phyloP scores from a whole-genome alignment of 2,329 filamentous ascomycete species.

The Elsinoe fawcettii region DNA sequence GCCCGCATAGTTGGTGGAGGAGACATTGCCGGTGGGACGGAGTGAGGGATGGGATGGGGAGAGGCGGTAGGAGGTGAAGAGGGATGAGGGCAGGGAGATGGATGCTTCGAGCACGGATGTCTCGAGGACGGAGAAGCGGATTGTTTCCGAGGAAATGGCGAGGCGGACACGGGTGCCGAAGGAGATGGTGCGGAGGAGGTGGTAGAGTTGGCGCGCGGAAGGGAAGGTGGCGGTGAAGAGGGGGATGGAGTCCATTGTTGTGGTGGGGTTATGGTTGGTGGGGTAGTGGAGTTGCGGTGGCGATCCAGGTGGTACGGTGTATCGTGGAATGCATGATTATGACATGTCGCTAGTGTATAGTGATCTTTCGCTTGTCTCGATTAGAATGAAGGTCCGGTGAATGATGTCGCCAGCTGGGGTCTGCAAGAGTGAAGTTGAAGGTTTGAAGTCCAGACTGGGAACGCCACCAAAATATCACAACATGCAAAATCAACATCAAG shows the following conservation, averaged over 20 bases:
- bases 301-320: neutral
- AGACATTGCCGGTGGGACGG: constrained; percentile 35
- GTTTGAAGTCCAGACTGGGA: neutral
- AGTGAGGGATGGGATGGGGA: constrained; percentile 38
- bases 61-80: constrained; percentile 81
- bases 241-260: constrained; percentile 31
- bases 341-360: neutral
- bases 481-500: neutral
- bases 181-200: constrained; percentile 54
- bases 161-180: constrained; percentile 64
- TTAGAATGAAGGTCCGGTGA: no score
- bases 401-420: neutral
- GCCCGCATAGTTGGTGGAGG: constrained; percentile 29
- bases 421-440: neutral
- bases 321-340: neutral
- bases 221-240: constrained; percentile 70
- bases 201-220: constrained; percentile 67
- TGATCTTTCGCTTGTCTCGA: neutral
- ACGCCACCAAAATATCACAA: neutral
- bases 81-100: constrained; percentile 76
- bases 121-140: constrained; percentile 83
- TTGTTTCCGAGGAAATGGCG: constrained; percentile 73
- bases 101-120: constrained; percentile 82
- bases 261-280: neutral
- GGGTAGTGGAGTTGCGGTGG: no score